Conservation (phyloP, 441 rosid genomes). For the Rhodomyrtus psidioides region DNA sequence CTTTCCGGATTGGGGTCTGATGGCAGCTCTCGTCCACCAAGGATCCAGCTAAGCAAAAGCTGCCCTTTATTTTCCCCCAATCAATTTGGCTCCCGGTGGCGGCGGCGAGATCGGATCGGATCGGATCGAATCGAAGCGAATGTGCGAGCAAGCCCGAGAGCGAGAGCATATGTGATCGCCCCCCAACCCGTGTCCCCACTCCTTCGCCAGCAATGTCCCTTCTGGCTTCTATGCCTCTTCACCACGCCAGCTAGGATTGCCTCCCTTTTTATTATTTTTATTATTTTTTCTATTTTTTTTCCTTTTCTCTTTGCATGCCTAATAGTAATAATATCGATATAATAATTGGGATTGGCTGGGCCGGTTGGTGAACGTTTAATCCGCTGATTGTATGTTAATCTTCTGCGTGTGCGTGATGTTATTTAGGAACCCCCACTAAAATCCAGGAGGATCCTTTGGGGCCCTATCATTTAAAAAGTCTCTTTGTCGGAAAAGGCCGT, state of each 20-base stretch:
- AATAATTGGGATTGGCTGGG: neutral
- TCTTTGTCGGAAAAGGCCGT: neutral
- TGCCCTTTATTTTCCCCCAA: neutral
- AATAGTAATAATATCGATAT: too few species aligned
- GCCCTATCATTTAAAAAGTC: neutral
- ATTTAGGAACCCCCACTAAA: neutral
- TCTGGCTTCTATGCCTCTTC: neutral
- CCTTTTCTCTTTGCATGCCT: too few species aligned
- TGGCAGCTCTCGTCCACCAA: neutral
- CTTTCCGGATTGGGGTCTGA: neutral
- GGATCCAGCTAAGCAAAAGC: conserved; percentile 9
- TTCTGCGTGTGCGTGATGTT: neutral
- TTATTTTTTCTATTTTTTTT: too few species aligned
- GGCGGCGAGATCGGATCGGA: neutral
- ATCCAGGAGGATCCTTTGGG: neutral
- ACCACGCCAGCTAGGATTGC: neutral
- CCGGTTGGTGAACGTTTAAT: neutral
- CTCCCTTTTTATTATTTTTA: too few species aligned
- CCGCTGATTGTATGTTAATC: neutral
- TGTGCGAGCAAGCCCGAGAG: neutral
- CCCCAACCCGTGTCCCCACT: neutral
- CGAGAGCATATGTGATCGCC: neutral
- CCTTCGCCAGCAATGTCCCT: neutral
- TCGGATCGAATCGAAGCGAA: neutral
- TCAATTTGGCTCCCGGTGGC: neutral